Conservation (phyloP, 2,329 filamentous ascomycete species). For the Neonectria magnoliae region DNA sequence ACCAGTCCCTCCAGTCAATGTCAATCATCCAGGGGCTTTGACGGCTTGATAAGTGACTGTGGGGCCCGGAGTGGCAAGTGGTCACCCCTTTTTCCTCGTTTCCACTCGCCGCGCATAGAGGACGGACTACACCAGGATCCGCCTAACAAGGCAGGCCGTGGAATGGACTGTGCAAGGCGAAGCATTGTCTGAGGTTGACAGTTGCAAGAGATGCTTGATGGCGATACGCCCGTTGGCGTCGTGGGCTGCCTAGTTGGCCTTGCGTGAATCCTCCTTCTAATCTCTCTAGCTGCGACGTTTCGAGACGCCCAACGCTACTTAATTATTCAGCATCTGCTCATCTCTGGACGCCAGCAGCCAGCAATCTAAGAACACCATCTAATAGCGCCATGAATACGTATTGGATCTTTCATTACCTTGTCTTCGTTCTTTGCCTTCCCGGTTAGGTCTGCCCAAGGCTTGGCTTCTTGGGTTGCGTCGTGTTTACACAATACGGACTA, state of each 20-base stretch:
- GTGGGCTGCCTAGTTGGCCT: background rate
- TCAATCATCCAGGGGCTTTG: conserved; percentile 2
- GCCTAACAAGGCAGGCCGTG: conserved; percentile 6
- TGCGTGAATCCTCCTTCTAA: background rate
- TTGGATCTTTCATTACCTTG: background rate
- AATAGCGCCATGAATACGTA: background rate
- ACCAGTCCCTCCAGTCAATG: background rate
- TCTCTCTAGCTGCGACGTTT: conserved; percentile 24
- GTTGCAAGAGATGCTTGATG: background rate
- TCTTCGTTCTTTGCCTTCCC: background rate
- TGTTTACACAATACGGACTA: background rate
- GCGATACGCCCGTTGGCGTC: conserved; percentile 4
- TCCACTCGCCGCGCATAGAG: conserved; percentile 17
- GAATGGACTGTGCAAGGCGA: background rate
- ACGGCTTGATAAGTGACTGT: conserved; percentile 10
- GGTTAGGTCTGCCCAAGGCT: background rate
- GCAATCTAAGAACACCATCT: background rate
- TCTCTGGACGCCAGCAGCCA: background rate
- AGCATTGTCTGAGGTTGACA: conserved; percentile 15
- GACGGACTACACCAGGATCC: background rate
- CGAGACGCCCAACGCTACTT: background rate
- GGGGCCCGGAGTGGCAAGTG: conserved; percentile 17
- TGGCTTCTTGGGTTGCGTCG: conserved; percentile 5
- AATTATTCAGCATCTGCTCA: background rate
- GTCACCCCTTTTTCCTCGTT: conserved; percentile 33